Base-by-base conservation (phyloP, 345 rosid species). In the Turnera subulata region DNA sequence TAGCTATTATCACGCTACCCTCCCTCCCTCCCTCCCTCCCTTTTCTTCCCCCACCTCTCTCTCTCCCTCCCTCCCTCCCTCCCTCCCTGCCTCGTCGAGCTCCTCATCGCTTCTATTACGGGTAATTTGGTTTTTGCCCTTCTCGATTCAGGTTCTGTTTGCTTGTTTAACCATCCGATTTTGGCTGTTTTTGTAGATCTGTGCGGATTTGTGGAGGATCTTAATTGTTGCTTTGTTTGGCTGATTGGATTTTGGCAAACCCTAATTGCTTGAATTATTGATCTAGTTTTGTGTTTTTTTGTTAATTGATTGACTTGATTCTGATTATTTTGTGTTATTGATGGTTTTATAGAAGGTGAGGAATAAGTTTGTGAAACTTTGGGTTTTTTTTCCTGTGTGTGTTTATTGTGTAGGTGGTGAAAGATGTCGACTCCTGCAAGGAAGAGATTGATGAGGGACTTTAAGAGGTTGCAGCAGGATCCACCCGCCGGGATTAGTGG, bases 381-480 rank as follows among this genome's bases (percentile, higher is more conserved):
- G n/a, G n/a, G n/a, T n/a, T n/a, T n/a, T n/a, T n/a, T n/a, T n/a
- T n/a, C n/a, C 24, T 29, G 35, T 29, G 35, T 4, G 8, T 40
- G 45, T 10, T 40, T 10, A 9, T 42, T 42, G 7, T 13, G n/a
- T 42, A 42, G 45, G 45, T 4, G 5, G 45, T 16, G 45, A 42
- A n/a, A 16, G 45, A 64, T 70, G 74, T 58, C 74, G 11, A 70
- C 74, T 29, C 74, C 74, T 6, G 46, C 74, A 3, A 59, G 74
- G 70, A 70, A 70, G 69, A 70, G 74, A 38, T 21, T 70, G 66
- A 70, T 64, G 70, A 70, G 74, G 64, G 74, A 70, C 47, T 70
- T 70, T 26, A 70, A 70, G 74, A 70, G 70, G 66, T 39, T 70
- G 58, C 74, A 70, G 45, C 70, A 70, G n/a, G 74, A 70, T 43